Evolutionary conservation across 805 yeast species (phyloP), one percentile per base, ranked within the genome.

Genomic region (Yarrowia osloensis): DNA sequence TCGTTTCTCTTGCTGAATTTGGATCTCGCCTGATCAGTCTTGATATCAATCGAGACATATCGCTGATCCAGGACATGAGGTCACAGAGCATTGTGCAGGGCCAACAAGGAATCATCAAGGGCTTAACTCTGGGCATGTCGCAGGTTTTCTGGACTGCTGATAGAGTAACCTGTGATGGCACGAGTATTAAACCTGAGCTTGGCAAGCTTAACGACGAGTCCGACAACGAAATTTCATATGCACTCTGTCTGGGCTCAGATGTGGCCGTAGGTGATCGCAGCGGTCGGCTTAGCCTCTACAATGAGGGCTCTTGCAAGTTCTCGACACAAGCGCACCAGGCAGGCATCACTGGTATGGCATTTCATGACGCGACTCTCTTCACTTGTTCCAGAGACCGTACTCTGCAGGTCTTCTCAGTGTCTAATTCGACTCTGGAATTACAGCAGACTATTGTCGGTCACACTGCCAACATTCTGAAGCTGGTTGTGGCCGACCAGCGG

Each of bases 371-470:
- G 26, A 28, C 69, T 26, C 57, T 73, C 11, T 70, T 69, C 12
- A 70, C 73, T 15, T 67, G 74, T 29, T 84, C 88, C 1, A 75
- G 90, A 47, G 91, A 87, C 72, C 73, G 91, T 63, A 87, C 86
- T 79, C 81, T 87, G 33, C 91, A 87, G 72, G 72, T 87, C 0
- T 85, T 84, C 68, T 71, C 73, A 15, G 76, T 74, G 55, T 13
- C 54, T 3, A 70, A 65, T 0, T 67, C 69, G 1, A 55, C 70
- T 0, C 88, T 90, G 90, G 79, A 77, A 5, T 75, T 88, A 4
- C 73, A 81, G 52, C 89, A 87, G 71, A 88, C 92, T 0, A 71
- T 88, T n/a, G 82, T 84, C 0, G 77, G 81, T 6, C 90, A 86
- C 70, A 84, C 82, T 65, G 89, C 86, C 0, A 86, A 83, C 71